Conservation (phyloP, 176 grass and related monocot species). For the Coix lacrymajobi region DNA sequence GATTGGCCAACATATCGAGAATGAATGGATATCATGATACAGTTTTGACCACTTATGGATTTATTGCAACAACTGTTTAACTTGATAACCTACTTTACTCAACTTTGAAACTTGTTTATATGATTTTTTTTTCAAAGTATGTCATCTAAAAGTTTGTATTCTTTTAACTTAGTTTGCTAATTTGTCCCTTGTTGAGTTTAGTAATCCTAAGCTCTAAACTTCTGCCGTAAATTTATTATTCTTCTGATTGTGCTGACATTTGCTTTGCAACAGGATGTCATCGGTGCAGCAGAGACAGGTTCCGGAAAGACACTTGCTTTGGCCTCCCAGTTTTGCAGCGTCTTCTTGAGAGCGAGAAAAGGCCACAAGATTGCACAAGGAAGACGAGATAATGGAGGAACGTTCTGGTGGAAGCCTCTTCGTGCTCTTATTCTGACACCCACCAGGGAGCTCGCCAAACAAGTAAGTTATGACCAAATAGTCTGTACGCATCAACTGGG, state of each 20-base stretch:
- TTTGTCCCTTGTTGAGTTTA: not conserved
- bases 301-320: constrained; percentile 93
- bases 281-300: constrained; percentile 94
- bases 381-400: constrained; percentile 28
- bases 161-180: not conserved
- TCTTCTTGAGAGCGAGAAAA: constrained; percentile 83
- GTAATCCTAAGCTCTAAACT: not conserved
- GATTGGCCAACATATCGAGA: not conserved
- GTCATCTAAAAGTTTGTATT: not conserved
- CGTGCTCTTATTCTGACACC: constrained; percentile 85
- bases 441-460: constrained; percentile 87
- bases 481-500: not conserved
- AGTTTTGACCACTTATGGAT: not conserved
- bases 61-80: not conserved
- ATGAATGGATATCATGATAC: not conserved
- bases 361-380: constrained; percentile 26
- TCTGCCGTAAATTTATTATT: not conserved
- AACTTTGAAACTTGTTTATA: not conserved
- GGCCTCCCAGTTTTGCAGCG: constrained; percentile 85
- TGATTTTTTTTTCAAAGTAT: not conserved
- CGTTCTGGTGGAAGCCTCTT: constrained; percentile 44
- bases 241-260: constrained; percentile 14
- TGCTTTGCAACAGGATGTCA: constrained; percentile 69
- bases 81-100: not conserved
- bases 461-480: constrained; percentile 37